Conservation (phyloP, 441 rosid species). For the Rhodomyrtus psidioides region DNA sequence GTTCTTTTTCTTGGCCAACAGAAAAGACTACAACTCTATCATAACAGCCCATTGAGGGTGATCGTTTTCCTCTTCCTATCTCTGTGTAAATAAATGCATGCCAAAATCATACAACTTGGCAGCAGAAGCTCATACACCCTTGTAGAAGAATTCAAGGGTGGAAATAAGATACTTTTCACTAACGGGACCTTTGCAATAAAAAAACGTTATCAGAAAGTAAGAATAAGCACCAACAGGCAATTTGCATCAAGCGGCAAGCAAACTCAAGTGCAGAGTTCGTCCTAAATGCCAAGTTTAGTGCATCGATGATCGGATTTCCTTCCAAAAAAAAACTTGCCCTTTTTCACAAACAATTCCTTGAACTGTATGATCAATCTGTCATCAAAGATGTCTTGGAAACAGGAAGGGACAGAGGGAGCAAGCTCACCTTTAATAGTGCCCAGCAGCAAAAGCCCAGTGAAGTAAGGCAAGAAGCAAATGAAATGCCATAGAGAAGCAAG, state of each 20-base stretch:
- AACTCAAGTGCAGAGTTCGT: background rate
- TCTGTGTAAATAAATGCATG: background rate
- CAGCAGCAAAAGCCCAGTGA: conserved; percentile 13
- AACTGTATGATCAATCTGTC: background rate
- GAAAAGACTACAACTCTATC: background rate
- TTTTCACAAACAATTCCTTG: background rate
- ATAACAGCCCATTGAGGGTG: background rate
- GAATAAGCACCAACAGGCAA: background rate
- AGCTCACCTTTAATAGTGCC: conserved; percentile 10
- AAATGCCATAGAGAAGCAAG: conserved; percentile 9
- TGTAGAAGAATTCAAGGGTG: background rate
- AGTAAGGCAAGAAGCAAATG: conserved; percentile 16
- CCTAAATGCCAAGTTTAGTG: background rate
- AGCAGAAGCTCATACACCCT: background rate
- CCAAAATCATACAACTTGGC: background rate
- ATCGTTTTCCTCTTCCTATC: background rate
- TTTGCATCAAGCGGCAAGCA: background rate
- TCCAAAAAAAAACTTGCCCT: background rate
- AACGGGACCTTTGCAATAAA: background rate
- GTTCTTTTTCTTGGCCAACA: background rate
- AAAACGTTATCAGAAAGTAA: background rate
- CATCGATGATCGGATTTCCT: background rate
- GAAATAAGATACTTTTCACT: background rate
- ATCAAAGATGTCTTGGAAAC: background rate
- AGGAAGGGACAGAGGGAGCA: background rate